Base-by-base conservation (phyloP, 352 stramenopile species). In the Thraustotheca clavata region DNA sequence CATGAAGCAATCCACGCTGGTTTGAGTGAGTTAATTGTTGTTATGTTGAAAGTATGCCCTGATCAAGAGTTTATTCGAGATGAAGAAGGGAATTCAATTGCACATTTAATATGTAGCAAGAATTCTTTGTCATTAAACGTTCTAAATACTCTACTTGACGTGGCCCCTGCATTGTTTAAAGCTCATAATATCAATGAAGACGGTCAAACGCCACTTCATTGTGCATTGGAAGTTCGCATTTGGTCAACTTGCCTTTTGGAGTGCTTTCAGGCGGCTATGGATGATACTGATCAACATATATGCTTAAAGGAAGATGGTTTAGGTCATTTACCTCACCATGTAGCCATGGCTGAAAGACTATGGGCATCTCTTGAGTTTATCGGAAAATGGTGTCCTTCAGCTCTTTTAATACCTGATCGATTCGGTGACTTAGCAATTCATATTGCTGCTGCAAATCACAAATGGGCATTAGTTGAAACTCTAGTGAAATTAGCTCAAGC, bases 31-130 rank as follows among this genome's bases (percentile, higher is more conserved):
- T 29, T 46, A 3, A 20, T 43, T 27, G 4, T 39, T 31, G 40
- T 32, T 27, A 43, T 65, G 33, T 26, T 55, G 5, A 24, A 2
- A 22, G 20, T 38, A 9, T 54, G 20, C 4, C 20, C 41, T 14
- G 16, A 35, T 14, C 31, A 43, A 18, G 27, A 35, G 12, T 6
- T 9, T 7, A 39, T 65, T 2, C 22, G 14, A 12, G 38, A 65
- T 26, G 40, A 65, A 9, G 57, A 65, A 20, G 36, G 57, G 41
- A 65, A 65, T 33, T 55, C 57, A 20, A 9, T 65, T 22, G 57
- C 57, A 11, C 57, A 65, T 20, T 12, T 54, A 16, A 33, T 43
- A 0, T 50, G 38, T 20, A 8, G 32, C 12, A 4, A 55, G 7
- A 9, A 40, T 3, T 26, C 57, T 11, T 32, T 65, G 11, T 26